Evolutionary conservation across 2,329 filamentous ascomycete species (phyloP).

Genomic region (Trichophyton verrucosum): DNA sequence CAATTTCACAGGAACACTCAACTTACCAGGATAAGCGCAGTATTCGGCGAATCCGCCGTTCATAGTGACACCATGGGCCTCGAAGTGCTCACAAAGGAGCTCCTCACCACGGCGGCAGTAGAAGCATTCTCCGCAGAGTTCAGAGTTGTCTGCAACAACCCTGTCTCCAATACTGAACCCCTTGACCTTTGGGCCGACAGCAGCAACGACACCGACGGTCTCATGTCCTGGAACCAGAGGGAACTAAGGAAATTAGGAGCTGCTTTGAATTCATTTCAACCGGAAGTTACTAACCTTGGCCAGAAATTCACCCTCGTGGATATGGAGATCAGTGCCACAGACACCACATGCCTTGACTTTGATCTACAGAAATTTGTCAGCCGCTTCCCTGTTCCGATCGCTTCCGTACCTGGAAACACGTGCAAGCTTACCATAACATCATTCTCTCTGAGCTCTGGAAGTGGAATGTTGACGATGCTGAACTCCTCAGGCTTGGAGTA

Average conservation of each 20-base stretch:
- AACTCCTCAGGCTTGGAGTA: conserved; percentile 53
- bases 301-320: conserved; percentile 56
- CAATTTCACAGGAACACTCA: no score
- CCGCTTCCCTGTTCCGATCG: neutral
- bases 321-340: conserved; percentile 43
- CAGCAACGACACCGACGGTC: conserved; percentile 53
- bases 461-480: conserved; percentile 49
- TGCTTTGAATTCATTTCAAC: neutral
- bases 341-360: conserved; percentile 58
- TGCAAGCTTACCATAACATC: conserved; percentile 40
- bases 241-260: conserved; percentile 33
- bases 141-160: conserved; percentile 43
- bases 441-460: conserved; percentile 47
- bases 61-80: conserved; percentile 47
- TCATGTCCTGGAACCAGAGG: conserved; percentile 57
- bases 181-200: conserved; percentile 46
- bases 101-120: conserved; percentile 58
- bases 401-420: neutral
- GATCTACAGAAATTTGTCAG: conserved; percentile 31
- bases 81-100: conserved; percentile 57
- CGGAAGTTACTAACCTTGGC: conserved; percentile 32
- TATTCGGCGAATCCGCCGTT: conserved; percentile 64
- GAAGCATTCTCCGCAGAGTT: conserved; percentile 60
- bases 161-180: conserved; percentile 51
- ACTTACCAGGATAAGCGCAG: conserved; percentile 38